Evolutionary conservation across 2,329 filamentous ascomycete species (phyloP), one percentile per base, ranked within the genome.

Genomic region (Ambrosiella xylebori): DNA sequence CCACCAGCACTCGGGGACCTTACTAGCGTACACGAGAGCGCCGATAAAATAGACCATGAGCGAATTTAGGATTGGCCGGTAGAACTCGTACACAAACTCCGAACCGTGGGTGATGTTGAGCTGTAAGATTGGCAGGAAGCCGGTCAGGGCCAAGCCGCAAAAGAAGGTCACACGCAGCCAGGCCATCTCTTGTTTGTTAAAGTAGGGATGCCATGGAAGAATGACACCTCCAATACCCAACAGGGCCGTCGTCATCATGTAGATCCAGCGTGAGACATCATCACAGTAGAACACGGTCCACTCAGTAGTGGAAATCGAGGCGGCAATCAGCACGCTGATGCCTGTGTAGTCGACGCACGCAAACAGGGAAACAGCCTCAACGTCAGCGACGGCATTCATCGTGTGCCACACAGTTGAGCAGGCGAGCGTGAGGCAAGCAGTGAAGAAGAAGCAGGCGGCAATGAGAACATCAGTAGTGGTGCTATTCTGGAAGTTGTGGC

Each of bases 241-340:
- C 12, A 84, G 68, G 59, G 86, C 84, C 1, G 93, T 97, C 54
- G 86, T 74, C 47, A 78, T 70, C 74, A 98, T 93, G 71, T 97
- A 98, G 11, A 80, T 75, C 79, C 85, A 93, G 58, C 90, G 85
- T 64, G 86, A 90, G 52, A 86, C 66, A 2, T 93, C 90, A 66
- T 98, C 93, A 73, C 93, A 96, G 74, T 98, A 98, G 71, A 98
- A 98, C 27, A 91, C 93, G 0, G 93, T 96, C 73, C 97, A 98
- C 69, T 98, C 93, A 40, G 89, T 95, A 1, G 93, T 96, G 79
- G 97, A 88, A 72, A 98, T 98, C 59, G 88, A 95, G 8, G 93
- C 89, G 1, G 93, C 88, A 56, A 98, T 93, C 35, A 98, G 79
- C 55, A 98, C 76, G 1, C 90, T 95, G 64, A 98, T 98, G 58